Evolutionary conservation across 2,329 filamentous ascomycete genomes (phyloP).

Genomic region (Aspergillus pseudoterreus): DNA sequence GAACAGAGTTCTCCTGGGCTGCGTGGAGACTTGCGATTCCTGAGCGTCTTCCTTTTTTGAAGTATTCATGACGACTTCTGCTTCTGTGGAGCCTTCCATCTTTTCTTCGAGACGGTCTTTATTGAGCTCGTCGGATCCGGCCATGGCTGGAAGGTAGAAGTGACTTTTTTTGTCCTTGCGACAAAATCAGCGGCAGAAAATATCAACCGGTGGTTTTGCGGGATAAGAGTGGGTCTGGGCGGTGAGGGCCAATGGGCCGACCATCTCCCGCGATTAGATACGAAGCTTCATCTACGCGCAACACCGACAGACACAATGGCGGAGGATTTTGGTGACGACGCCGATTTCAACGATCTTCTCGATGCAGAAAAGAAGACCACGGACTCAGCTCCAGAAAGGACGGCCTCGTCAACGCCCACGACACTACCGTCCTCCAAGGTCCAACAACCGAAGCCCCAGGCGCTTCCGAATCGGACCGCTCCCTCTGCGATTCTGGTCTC

Average conservation of each 20-base stretch:
- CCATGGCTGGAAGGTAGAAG: constrained; percentile 7
- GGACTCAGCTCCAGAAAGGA: constrained; percentile 49
- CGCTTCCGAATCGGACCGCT: constrained; percentile 62
- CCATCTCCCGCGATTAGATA: background rate
- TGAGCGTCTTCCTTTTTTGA: constrained; percentile 17
- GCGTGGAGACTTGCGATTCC: constrained; percentile 20
- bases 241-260: constrained; percentile 13
- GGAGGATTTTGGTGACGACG: constrained; percentile 32
- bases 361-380: constrained; percentile 26
- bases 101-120: constrained; percentile 34
- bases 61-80: constrained; percentile 17
- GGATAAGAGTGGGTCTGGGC: constrained; percentile 17
- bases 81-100: constrained; percentile 8
- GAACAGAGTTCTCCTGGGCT: constrained; percentile 69
- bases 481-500: constrained; percentile 85
- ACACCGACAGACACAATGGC: background rate
- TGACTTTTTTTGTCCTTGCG: constrained; percentile 14
- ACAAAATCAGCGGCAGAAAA: constrained; percentile 37
- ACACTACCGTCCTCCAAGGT: constrained; percentile 50
- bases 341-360: constrained; percentile 39
- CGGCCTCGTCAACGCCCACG: constrained; percentile 35
- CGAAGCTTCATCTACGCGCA: background rate
- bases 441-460: constrained; percentile 84
- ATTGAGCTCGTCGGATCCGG: constrained; percentile 21
- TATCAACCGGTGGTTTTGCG: constrained; percentile 13